phyloP scores from a whole-genome alignment of 805 yeast genomes.

The Yarrowia osloensis region DNA sequence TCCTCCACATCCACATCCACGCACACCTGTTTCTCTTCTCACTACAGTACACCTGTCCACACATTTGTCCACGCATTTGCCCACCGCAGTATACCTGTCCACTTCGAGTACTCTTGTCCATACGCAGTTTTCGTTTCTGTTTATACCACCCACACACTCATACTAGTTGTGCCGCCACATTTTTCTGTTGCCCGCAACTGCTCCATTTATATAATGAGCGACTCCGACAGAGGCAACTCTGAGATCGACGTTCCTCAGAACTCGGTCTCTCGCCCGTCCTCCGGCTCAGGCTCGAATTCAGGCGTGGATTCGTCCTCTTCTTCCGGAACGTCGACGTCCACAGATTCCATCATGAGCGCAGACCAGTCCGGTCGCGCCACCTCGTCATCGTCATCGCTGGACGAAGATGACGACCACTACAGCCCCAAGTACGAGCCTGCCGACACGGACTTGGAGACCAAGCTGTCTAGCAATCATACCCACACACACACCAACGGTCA shows the following conservation, averaged over 20 bases:
- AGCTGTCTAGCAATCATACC: not conserved
- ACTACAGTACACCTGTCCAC: not conserved
- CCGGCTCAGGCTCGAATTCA: not conserved
- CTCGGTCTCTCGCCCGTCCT: not conserved
- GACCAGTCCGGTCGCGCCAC: constrained; percentile 3
- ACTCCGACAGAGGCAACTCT: not conserved
- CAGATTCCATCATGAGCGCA: constrained; percentile 15
- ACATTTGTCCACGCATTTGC: not conserved
- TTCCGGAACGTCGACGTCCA: constrained; percentile 18
- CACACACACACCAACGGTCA: not conserved
- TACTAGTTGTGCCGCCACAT: not conserved
- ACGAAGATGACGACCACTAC: constrained; percentile 31
- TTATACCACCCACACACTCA: not conserved
- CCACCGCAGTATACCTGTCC: not conserved
- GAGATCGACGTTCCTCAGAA: constrained; percentile 8
- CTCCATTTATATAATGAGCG: not conserved
- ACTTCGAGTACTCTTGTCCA: not conserved
- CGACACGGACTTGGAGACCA: not conserved
- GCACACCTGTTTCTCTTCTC: not conserved
- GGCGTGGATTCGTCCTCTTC: constrained; percentile 10
- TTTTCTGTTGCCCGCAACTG: constrained; percentile 4
- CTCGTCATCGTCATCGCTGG: constrained; percentile 14
- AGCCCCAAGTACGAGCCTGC: constrained; percentile 26
- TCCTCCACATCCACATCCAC: not conserved
- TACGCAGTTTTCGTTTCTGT: not conserved